Conservation (phyloP, 768 basidiomycete species). For the Podaxis sp. region DNA sequence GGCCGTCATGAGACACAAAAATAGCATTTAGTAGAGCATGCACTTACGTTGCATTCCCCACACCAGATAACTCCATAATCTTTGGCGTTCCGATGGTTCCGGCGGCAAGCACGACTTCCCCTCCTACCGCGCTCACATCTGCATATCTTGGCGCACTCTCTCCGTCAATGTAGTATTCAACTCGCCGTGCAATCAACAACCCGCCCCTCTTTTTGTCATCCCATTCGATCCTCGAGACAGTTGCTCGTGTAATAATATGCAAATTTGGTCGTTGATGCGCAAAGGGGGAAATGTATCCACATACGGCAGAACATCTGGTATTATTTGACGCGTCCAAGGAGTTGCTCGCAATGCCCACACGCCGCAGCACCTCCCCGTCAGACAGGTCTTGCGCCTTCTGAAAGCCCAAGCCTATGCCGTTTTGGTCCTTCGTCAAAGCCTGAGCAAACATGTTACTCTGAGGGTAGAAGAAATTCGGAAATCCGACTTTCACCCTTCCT, state of each 20-base stretch:
- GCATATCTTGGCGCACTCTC: conserved; percentile 18
- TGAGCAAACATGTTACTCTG: conserved; percentile 28
- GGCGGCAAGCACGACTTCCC: conserved; percentile 51
- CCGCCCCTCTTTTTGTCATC: conserved; percentile 24
- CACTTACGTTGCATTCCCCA: conserved; percentile 31
- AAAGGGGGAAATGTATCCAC: conserved; percentile 31
- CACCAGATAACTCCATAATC: conserved; percentile 29
- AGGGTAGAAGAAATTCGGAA: conserved; percentile 29
- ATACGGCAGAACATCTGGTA: conserved; percentile 30
- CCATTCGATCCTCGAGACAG: conserved; percentile 51
- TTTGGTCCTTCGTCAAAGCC: conserved; percentile 10
- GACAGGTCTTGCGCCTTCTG: conserved; percentile 24
- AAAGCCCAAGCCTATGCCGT: conserved; percentile 19
- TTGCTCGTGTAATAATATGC: conserved; percentile 51
- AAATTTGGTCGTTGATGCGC: conserved; percentile 39
- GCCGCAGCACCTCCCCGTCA: conserved; percentile 25
- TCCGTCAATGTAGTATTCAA: conserved; percentile 37
- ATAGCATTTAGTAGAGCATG: neutral
- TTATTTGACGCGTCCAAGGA: conserved; percentile 29
- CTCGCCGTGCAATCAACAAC: conserved; percentile 40
- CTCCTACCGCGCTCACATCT: conserved; percentile 36
- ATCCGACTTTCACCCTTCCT: conserved; percentile 31
- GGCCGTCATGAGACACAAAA: neutral
- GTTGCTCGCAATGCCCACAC: conserved; percentile 29
- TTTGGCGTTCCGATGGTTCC: conserved; percentile 42